phyloP scores from a whole-genome alignment of 306 rosid species.

The Canavalia gladiata region DNA sequence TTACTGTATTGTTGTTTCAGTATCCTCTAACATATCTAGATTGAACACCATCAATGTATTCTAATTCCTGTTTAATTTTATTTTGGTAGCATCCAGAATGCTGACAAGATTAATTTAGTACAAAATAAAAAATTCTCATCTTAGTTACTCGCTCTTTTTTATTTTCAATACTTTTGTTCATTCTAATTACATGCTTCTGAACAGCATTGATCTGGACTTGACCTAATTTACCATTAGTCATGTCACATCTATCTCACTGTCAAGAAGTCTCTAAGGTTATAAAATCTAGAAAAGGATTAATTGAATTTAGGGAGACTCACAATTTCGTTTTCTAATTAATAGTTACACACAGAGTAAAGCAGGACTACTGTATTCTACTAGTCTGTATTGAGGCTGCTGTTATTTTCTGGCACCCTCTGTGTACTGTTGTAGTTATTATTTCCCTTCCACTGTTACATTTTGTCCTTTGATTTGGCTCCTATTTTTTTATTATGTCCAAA shows the following conservation, averaged over 20 bases:
- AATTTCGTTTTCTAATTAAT: background rate
- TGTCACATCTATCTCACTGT: background rate
- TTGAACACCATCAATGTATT: background rate
- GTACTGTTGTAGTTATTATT: background rate
- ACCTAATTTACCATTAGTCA: background rate
- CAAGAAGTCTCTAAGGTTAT: background rate
- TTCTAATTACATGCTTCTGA: slow-evolving; percentile 2
- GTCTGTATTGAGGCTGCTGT: background rate
- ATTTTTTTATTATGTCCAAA: background rate
- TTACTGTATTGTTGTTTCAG: slow-evolving; percentile 15
- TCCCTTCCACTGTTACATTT: background rate
- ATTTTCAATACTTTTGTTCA: background rate
- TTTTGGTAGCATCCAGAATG: background rate
- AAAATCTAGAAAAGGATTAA: background rate
- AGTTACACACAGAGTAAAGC: background rate
- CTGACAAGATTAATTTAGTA: slow-evolving; percentile 3
- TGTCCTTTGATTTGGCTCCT: background rate
- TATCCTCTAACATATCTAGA: background rate
- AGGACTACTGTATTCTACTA: background rate
- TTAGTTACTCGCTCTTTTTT: slow-evolving; percentile 8
- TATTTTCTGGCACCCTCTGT: background rate
- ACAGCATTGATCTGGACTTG: background rate
- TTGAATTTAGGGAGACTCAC: slow-evolving; percentile 11
- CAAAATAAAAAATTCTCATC: background rate
- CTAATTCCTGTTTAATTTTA: background rate